Percentiles rank a stretch among this genome's conserved stretches.
Evolutionary conservation across 2,329 filamentous ascomycete genomes (phyloP).

Genomic region (Alternaria alternata): DNA sequence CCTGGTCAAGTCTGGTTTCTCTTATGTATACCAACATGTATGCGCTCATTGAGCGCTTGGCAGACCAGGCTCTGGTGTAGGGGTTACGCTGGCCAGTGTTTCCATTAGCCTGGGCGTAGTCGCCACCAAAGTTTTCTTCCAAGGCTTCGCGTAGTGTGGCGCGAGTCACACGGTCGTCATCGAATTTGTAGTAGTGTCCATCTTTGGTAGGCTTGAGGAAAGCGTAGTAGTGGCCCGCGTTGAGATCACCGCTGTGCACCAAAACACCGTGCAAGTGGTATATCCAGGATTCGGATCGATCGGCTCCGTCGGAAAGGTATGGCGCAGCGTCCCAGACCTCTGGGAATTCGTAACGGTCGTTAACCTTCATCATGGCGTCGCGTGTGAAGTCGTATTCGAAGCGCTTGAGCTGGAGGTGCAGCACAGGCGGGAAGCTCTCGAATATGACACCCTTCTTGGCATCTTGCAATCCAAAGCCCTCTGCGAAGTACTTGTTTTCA

Average conservation of each 20-base stretch:
- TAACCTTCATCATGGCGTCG: slow-evolving; percentile 99
- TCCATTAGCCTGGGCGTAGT: slow-evolving; percentile 71
- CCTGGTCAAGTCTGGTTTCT: slow-evolving; percentile 81
- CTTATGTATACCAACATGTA: slow-evolving; percentile 99
- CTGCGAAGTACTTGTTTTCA: slow-evolving; percentile 97
- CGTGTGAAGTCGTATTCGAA: slow-evolving; percentile 98
- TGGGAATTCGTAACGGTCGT: slow-evolving; percentile 89
- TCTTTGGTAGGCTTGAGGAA: slow-evolving; percentile 91
- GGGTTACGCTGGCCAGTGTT: slow-evolving; percentile 67
- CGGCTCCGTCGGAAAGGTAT: slow-evolving; percentile 85
- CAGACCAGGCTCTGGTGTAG: slow-evolving; percentile 69
- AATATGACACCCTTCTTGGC: slow-evolving; percentile 99
- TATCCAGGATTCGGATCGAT: slow-evolving; percentile 85
- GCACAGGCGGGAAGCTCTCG: slow-evolving; percentile 89
- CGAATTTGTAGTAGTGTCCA: slow-evolving; percentile 95
- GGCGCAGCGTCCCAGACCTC: slow-evolving; percentile 84
- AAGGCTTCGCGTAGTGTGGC: slow-evolving; percentile 90
- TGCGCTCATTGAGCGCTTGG: slow-evolving; percentile 80
- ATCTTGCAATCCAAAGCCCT: slow-evolving; percentile 91
- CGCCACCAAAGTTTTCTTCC: slow-evolving; percentile 96
- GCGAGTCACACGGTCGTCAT: slow-evolving; percentile 96
- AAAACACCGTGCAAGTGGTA: slow-evolving; percentile 96
- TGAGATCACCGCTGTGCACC: slow-evolving; percentile 95
- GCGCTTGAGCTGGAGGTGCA: slow-evolving; percentile 94
- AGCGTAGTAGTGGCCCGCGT: slow-evolving; percentile 97